Base-by-base conservation (phyloP, 1,139 yeast genomes). In the Arxiozyma slooffiae region DNA sequence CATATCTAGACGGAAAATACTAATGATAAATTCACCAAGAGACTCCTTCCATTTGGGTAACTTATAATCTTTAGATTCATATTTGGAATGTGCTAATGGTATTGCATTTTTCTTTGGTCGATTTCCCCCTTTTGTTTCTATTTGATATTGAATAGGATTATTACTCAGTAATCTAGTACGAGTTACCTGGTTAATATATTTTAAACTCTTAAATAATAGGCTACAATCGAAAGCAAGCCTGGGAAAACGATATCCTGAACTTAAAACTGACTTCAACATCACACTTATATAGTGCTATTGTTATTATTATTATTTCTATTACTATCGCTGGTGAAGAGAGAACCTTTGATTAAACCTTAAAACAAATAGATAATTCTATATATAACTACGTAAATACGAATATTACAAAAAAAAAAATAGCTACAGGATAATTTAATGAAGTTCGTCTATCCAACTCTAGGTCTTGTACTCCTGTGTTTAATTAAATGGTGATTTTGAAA, bases 1-100 rank as follows among this genome's bases (percentile, higher is more conserved):
- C 95, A 90, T 88, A 69, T 92, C 97, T 53, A 92, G 72, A 56
- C 79, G 75, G 65, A 90, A 82, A 1, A 80, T 54, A 38, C 78
- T 75, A 55, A 90, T 79, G 38, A 87, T 75, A 50, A 77, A 67
- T 66, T 87, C 92, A 55, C 96, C 96, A 40, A 88, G 66, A 6
- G 75, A 71, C 61, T 81, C 83, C 58, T 84, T 80, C 81, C 89
- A 83, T 44, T 74, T 71, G 0, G 95, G 80, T 67, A 88, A 74
- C 54, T 75, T 70, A 60, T 77, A 84, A 6, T 66, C 69, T 21
- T 75, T 77, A 47, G 75, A 75, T 66, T 85, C 94, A 55, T 80
- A 81, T 52, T 76, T 74, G 50, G 77, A 74, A 55, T 73, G 75
- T 0, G 82, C 77, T 48, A 79, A 68, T 24, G 50, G 44, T n/a